Conservation (phyloP, 768 basidiomycete genomes). For the Trametes cinnabarina region DNA sequence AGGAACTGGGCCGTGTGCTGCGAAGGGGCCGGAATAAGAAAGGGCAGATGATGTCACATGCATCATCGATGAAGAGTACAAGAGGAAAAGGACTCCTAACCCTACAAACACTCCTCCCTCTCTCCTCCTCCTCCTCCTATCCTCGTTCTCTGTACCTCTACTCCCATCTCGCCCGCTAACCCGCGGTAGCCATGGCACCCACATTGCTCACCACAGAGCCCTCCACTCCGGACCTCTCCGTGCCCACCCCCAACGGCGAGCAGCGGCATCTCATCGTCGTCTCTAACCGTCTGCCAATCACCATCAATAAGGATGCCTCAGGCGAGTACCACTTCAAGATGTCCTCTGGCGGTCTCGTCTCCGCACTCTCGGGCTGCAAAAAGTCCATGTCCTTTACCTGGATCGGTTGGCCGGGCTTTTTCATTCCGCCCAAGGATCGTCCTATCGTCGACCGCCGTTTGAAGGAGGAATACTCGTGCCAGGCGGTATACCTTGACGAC, state of each 20-base stretch:
- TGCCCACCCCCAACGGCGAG: slow-evolving; percentile 32
- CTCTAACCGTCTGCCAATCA: slow-evolving; percentile 92
- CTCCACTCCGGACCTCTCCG: slow-evolving; percentile 17
- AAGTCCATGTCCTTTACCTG: slow-evolving; percentile 97
- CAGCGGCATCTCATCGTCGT: slow-evolving; percentile 87
- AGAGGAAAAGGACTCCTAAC: slow-evolving; percentile 16
- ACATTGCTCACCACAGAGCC: slow-evolving; percentile 7
- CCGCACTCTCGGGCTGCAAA: slow-evolving; percentile 96
- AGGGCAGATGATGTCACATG: slow-evolving; percentile 21
- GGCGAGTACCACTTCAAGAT: slow-evolving; percentile 99
- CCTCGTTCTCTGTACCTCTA: neutral
- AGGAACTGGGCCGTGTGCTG: slow-evolving; percentile 2
- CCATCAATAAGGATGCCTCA: slow-evolving; percentile 87
- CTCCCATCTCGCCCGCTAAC: neutral
- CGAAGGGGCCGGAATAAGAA: neutral
- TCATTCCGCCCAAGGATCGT: slow-evolving; percentile 92
- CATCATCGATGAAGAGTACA: slow-evolving; percentile 23
- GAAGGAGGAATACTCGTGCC: slow-evolving; percentile 93
- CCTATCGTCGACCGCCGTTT: slow-evolving; percentile 87
- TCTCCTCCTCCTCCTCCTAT: neutral
- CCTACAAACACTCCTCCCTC: neutral
- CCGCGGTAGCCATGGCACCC: slow-evolving; percentile 8
- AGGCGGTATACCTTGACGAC: slow-evolving; percentile 96
- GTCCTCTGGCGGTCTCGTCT: slow-evolving; percentile 97
- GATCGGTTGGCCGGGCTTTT: slow-evolving; percentile 95